Conservation (phyloP, 2,329 filamentous ascomycete species). For the Diplodia scrobiculata region DNA sequence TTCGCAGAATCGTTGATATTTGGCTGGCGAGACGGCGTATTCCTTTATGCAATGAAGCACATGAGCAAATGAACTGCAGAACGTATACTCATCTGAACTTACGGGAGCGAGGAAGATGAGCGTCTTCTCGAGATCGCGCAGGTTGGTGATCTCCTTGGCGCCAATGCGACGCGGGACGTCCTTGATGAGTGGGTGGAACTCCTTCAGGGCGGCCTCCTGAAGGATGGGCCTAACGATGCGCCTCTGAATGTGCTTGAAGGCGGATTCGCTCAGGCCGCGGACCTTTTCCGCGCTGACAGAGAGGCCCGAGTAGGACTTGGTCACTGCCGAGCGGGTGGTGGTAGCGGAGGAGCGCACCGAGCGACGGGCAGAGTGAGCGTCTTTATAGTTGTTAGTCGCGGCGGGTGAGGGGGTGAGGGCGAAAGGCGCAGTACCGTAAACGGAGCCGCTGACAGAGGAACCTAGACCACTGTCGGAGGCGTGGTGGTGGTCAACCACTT, state of each 20-base stretch:
- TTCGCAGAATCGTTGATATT: constrained; percentile 87
- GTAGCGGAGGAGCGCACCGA: constrained; percentile 45
- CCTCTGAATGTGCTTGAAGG: constrained; percentile 76
- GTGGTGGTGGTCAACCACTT: constrained; percentile 58
- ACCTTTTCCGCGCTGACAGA: constrained; percentile 49
- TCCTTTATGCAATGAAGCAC: constrained; percentile 67
- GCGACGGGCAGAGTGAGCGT: constrained; percentile 38
- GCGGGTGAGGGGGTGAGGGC: constrained; percentile 32
- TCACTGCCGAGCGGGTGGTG: constrained; percentile 46
- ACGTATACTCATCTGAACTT: constrained; percentile 61
- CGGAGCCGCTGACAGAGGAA: constrained; percentile 69
- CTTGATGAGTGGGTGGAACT: constrained; percentile 77
- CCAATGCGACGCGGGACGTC: constrained; percentile 78
- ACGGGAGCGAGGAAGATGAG: constrained; percentile 89
- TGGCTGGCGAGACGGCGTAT: constrained; percentile 66
- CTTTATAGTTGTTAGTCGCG: constrained; percentile 42
- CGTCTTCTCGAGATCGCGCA: constrained; percentile 92
- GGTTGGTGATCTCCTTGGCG: constrained; percentile 82
- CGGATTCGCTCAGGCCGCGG: constrained; percentile 66
- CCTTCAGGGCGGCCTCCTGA: constrained; percentile 69
- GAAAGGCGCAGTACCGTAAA: constrained; percentile 42
- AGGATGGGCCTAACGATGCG: constrained; percentile 76
- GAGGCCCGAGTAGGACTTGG: constrained; percentile 50
- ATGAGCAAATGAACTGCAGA: constrained; percentile 66
- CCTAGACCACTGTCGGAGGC: constrained; percentile 87